Base-by-base conservation (phyloP, 2,329 filamentous ascomycete genomes). In the Amauroascus niger region DNA sequence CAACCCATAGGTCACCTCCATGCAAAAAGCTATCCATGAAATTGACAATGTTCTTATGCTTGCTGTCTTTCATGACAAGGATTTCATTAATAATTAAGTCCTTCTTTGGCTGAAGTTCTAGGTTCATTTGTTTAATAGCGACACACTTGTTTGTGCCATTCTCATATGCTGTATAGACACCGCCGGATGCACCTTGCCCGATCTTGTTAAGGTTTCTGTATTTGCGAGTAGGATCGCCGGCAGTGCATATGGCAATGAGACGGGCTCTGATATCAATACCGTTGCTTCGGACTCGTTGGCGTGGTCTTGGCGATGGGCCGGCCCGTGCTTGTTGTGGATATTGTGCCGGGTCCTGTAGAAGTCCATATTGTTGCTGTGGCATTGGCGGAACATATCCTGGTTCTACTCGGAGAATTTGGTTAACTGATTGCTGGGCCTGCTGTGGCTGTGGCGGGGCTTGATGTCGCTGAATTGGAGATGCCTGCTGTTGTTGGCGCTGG, bases 71-170 rank as follows among this genome's bases (percentile, higher is more conserved):
- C 93, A 98, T 98, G 55, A 98, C 93, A 55, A 98, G 73, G 61
- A 98, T 98, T 68, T 98, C 93, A 69, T 98, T 98, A 72, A 98
- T 96, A 65, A 98, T 98, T 47, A 97, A 76, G 63, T 98, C 93
- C 71, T 98, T 98, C 79, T 97, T 97, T 1, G 93, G 93, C 65
- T 98, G 93, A 71, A 97, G 87, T 69, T 97, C 93, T 53, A 98
- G 75, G 61, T 97, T 97, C 93, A 98, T 98, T 75, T 98, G 93
- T 75, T 98, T 98, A 72, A 98, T 97, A 40, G 93, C 93, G 35
- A 98, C 93, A 61, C 94, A 83, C 58, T 86, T 83, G 71, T 95
- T 95, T 37, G 82, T 86, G 53, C 82, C 84, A 59, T 83, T 79
- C 69, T 96, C 88, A 66, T 91, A 88, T 2, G 91, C 93, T 0